Base-by-base conservation (phyloP, 805 yeast genomes). In the Wickerhamiella azyma region DNA sequence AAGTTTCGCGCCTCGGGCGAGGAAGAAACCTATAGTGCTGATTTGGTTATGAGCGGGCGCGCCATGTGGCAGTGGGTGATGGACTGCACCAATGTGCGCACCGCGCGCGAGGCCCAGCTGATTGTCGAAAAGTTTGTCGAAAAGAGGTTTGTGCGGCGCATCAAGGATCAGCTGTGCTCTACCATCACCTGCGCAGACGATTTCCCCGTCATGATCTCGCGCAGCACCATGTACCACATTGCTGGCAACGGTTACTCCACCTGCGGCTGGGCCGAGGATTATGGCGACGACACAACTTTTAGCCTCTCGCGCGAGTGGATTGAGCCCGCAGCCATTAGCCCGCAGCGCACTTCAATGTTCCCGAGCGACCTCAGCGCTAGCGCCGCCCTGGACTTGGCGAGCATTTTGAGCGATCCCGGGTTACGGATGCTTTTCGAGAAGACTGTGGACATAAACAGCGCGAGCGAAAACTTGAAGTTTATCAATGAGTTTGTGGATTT, bases 1-100 rank as follows among this genome's bases (percentile, higher is more conserved):
- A 53, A 55, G 5, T 69, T 71, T 49, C 44, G 43, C 21, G 39
- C 11, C 13, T 14, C 1, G 28, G 36, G 32, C 26, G 60, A 9
- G 46, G 52, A 4, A 41, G 51, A 21, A 16, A 26, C 52, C 55
- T 21, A 55, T 56, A 1, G 48, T 54, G 1, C 50, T 26, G 63
- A 68, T n/a, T 70, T 69, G 53, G 71, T 77, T 45, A 70, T 84
- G 50, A 71, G 82, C 1, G 94, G 96, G 0, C 81, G 81, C 54
- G 81, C 92, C 0, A 66, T 81, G 0, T 72, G 78, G 62, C 96
- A 86, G 56, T 89, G 95, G 94, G 56, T 89, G 6, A 70, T 81
- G 75, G 97, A 89, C 52, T 86, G 96, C 57, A 82, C 95, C 0
- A 92, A 84, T 55, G 66, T 79, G 1, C 59, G 77, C 52, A 69